phyloP scores from a whole-genome alignment of 1,139 yeast genomes.

The Geotrichum carabidarum region DNA sequence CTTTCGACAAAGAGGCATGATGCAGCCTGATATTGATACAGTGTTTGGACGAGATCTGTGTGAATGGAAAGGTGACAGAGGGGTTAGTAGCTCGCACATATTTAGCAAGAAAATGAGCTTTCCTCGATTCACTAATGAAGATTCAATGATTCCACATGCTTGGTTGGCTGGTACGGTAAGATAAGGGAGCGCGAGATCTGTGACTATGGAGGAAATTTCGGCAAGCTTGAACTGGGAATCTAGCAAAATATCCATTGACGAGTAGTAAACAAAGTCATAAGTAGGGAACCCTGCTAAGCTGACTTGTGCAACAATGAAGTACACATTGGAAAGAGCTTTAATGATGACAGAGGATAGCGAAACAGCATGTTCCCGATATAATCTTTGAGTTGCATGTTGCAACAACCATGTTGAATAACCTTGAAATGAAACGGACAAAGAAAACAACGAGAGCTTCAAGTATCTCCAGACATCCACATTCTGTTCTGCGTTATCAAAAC shows the following conservation, averaged over 20 bases:
- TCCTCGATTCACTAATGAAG: slow-evolving; percentile 42
- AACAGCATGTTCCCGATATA: slow-evolving; percentile 20
- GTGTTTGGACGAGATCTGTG: slow-evolving; percentile 24
- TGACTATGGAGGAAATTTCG: slow-evolving; percentile 3
- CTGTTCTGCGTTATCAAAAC: slow-evolving; percentile 15
- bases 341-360: slow-evolving; percentile 42
- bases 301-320: slow-evolving; percentile 53
- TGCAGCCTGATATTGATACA: slow-evolving; percentile 35
- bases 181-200: slow-evolving; percentile 11
- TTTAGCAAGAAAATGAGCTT: slow-evolving; percentile 55
- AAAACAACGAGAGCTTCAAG: slow-evolving; percentile 47
- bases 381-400: slow-evolving; percentile 21
- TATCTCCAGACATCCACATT: slow-evolving; percentile 28
- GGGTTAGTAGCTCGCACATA: slow-evolving; percentile 54
- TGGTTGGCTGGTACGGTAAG: neutral
- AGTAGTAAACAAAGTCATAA: slow-evolving; percentile 58
- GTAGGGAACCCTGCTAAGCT: slow-evolving; percentile 71
- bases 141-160: neutral
- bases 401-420: slow-evolving; percentile 47
- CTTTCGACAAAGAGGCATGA: slow-evolving; percentile 45
- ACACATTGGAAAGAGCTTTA: slow-evolving; percentile 47
- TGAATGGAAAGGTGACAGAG: slow-evolving; percentile 23
- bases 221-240: slow-evolving; percentile 29
- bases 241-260: slow-evolving; percentile 47
- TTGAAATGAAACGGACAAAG: slow-evolving; percentile 51